phyloP scores from a whole-genome alignment of 305 asterid genomes.

The Petunia hybrid region DNA sequence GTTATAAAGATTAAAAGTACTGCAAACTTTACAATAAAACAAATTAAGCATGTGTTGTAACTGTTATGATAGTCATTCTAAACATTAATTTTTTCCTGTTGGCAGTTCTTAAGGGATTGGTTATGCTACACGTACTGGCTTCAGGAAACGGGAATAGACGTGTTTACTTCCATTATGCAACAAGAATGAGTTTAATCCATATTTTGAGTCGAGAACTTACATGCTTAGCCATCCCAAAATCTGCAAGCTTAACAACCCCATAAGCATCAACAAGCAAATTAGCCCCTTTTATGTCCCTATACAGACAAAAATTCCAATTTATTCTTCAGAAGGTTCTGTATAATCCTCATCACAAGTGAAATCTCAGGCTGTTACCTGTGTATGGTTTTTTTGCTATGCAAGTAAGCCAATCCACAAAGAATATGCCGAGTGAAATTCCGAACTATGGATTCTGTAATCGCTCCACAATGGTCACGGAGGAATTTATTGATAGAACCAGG shows the following conservation, averaged over 20 bases:
- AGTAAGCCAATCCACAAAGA: conserved; percentile 86
- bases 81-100: background rate
- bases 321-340: background rate
- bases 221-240: conserved; percentile 97
- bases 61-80: conserved; percentile 6
- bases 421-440: conserved; percentile 94
- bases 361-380: conserved; percentile 65
- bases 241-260: conserved; percentile 97
- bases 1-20: conserved; percentile 20
- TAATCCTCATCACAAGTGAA: conserved; percentile 17
- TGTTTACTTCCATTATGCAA: background rate
- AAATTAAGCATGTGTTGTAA: background rate
- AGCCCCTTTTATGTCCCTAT: conserved; percentile 93
- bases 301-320: conserved; percentile 36
- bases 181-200: conserved; percentile 5
- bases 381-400: conserved; percentile 83
- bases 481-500: conserved; percentile 91
- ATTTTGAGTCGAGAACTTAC: conserved; percentile 54
- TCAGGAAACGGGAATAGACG: conserved; percentile 4
- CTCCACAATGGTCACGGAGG: conserved; percentile 82
- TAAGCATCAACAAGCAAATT: conserved; percentile 94
- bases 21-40: conserved; percentile 26
- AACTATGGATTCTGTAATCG: conserved; percentile 81
- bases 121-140: conserved; percentile 7
- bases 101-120: background rate